These are phyloP conservation scores for Yarrowia alimentaria DNA, from an alignment of 805 yeast genomes.

Conservation along the genomic window DNA sequence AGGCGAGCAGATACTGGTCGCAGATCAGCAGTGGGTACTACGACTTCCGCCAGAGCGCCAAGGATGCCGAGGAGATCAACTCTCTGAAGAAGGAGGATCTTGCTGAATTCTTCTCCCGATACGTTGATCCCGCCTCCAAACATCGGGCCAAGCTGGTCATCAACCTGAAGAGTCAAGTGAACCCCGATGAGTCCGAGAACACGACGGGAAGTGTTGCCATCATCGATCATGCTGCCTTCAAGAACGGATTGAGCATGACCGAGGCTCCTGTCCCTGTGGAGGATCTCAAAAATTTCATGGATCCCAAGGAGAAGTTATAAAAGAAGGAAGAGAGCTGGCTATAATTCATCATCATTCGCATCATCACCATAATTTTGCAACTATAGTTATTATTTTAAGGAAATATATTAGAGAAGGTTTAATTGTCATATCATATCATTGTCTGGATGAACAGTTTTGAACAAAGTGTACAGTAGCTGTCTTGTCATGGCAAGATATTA, in stretches of 20 bases:
- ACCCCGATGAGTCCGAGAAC: conserved; percentile 28
- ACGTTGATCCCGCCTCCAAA: conserved; percentile 44
- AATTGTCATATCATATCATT: no score
- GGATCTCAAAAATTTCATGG: conserved; percentile 34
- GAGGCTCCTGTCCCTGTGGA: conserved; percentile 58
- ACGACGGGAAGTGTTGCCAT: conserved; percentile 43
- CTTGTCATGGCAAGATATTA: no score
- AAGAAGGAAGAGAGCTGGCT: conserved; percentile 1
- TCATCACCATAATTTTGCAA: not conserved
- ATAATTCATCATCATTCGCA: conserved; percentile 10
- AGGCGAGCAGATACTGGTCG: conserved; percentile 61
- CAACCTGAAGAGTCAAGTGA: conserved; percentile 58
- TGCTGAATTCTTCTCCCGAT: conserved; percentile 51
- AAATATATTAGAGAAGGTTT: no score
- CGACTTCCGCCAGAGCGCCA: conserved; percentile 61
- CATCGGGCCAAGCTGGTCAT: conserved; percentile 50
- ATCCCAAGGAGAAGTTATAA: conserved; percentile 35
- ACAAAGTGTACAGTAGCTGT: no score
- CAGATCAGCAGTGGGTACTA: conserved; percentile 73
- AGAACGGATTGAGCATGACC: conserved; percentile 52
- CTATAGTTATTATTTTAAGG: no score
- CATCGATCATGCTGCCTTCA: conserved; percentile 53
- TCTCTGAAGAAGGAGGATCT: conserved; percentile 57
- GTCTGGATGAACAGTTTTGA: no score
- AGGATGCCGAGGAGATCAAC: conserved; percentile 57